Base-by-base conservation (phyloP, 805 yeast genomes). In the Metschnikowia lochheadii region DNA sequence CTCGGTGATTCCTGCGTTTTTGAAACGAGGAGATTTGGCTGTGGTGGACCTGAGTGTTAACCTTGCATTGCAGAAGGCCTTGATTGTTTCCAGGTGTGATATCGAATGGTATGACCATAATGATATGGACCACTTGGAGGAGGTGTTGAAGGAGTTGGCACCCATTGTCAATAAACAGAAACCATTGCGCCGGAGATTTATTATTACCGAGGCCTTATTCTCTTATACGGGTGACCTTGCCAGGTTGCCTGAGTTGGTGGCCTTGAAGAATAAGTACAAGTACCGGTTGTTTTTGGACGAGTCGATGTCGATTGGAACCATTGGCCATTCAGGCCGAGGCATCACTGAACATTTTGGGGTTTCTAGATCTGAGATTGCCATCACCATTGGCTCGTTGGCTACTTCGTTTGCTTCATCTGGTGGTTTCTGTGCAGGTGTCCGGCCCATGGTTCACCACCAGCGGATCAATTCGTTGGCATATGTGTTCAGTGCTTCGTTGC, bases 1-100 rank as follows among this genome's bases (percentile, higher is more conserved):
- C 11, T 86, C 96, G 13, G 96, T 92, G 11, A 75, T 94, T 49
- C 96, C 98, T 6, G 90, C 97, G 44, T 94, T 94, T 67, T 78
- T 92, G 57, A 94, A 94, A 66, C 84, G 99, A 69, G 98, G 98
- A 57, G 99, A 94, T 67, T 78, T 88, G 55, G 83, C 90, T 55
- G 83, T 94, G 48, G 96, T 89, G 21, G 99, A 94, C 69, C 78
- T 85, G 46, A 86, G 86, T 31, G 83, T 85, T 35, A 82, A 80
- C 56, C 65, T 92, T 50, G 80, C 92, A 5, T 72, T 90, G 51
- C 97, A 92, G 72, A 92, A 90, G 65, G 98, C 97, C 5, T 78
- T 89, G 54, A 79, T 84, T 58, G 81, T 94, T 50, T 84, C 96
- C 44, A 84, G 99, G 65, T 87, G 96, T 59, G 85, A 87, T 49